phyloP scores from a whole-genome alignment of 345 rosid species.

The Dipteronia dyeriana region DNA sequence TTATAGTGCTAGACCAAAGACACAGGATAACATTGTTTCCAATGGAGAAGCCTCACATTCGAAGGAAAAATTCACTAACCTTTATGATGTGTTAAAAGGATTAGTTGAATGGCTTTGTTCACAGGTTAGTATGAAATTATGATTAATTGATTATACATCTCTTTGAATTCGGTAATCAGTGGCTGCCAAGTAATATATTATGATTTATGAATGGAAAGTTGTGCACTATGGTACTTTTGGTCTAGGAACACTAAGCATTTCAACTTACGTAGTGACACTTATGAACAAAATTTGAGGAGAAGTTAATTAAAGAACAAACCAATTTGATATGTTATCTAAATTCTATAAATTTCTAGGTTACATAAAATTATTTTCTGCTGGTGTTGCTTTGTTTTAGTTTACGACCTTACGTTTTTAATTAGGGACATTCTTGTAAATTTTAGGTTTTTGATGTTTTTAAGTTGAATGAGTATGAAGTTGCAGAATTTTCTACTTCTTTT shows the following conservation, averaged over 20 bases:
- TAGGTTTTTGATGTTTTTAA: constrained; percentile 2
- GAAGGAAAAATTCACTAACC: constrained; percentile 55
- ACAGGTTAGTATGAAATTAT: constrained; percentile 54
- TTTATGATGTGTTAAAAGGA: constrained; percentile 86
- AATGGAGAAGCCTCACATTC: constrained; percentile 76
- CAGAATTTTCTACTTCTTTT: neutral
- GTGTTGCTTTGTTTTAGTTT: neutral
- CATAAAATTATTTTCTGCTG: too few species aligned
- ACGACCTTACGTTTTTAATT: neutral
- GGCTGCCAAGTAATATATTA: neutral
- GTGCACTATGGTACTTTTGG: neutral
- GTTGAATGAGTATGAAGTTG: neutral
- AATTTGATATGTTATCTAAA: neutral
- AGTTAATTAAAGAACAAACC: neutral
- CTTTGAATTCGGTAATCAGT: neutral
- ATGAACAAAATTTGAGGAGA: neutral
- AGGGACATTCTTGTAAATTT: neutral
- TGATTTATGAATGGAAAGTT: constrained; percentile 9
- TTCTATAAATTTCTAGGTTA: neutral
- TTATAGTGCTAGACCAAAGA: constrained; percentile 74
- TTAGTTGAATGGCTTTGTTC: constrained; percentile 96
- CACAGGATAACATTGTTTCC: constrained; percentile 39
- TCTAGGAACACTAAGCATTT: neutral
- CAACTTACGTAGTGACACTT: neutral
- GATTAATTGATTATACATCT: neutral